These are phyloP conservation scores for Heliamphora exappendiculata DNA, from an alignment of 148 eudicot genomes.

Conservation along the genomic window DNA sequence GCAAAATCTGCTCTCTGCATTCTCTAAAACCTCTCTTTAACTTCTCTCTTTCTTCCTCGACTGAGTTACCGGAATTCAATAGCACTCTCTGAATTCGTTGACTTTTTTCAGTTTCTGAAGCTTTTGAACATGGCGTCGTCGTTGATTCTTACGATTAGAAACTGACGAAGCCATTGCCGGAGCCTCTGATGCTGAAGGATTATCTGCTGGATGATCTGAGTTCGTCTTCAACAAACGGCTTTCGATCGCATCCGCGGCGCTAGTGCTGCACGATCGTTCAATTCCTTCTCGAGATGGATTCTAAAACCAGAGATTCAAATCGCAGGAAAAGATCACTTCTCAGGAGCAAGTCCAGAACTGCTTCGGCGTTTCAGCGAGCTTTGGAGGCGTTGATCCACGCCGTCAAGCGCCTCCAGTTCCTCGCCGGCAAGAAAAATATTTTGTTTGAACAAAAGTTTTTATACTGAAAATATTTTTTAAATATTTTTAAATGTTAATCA, in stretches of 20 bases:
- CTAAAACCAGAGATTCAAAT: too few species aligned
- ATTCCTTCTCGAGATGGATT: constrained; percentile 30
- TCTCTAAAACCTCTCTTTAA: not conserved
- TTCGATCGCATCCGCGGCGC: too few species aligned
- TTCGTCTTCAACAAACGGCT: constrained; percentile 80
- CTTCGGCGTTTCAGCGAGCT: constrained; percentile 34
- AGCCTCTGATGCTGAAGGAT: too few species aligned
- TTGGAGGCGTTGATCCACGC: constrained; percentile 46
- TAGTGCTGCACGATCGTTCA: constrained; percentile 54
- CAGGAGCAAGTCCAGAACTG: constrained; percentile 1
- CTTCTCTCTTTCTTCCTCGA: not conserved
- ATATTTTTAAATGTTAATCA: too few species aligned
- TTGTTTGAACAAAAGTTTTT: too few species aligned
- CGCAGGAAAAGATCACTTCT: constrained; percentile 2
- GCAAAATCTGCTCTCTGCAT: not conserved
- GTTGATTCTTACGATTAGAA: too few species aligned
- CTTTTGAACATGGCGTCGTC: not conserved
- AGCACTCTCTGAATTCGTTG: not conserved
- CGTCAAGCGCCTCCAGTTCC: constrained; percentile 45
- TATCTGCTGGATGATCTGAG: constrained; percentile 61
- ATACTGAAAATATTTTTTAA: too few species aligned
- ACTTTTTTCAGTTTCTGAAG: not conserved
- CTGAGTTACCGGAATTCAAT: not conserved
- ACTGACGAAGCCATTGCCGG: too few species aligned
- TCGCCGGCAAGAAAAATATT: constrained; percentile 12